Base-by-base conservation (phyloP, 495 filamentous ascomycete genomes). In the Margaritispora aquatica region DNA sequence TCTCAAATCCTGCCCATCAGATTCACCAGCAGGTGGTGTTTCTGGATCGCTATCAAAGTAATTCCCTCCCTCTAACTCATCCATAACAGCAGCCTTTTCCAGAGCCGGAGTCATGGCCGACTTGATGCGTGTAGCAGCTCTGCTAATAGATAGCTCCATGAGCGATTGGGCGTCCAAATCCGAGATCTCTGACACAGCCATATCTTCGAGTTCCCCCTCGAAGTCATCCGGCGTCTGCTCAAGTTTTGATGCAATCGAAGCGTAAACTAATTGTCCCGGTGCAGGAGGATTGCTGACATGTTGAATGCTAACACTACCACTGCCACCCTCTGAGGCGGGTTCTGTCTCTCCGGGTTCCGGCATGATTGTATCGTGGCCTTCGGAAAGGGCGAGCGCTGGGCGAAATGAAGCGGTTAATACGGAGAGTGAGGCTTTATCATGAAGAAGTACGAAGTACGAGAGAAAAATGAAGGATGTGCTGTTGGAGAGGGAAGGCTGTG, bases 61-160 rank as follows among this genome's bases (percentile, higher is more conserved):
- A 15, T 75, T 78, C 47, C 80, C 83, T 0, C 70, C 80, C 15
- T 80, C 75, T 21, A 78, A 56, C 20, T 73, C 66, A 51, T 88
- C 84, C 74, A 96, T 74, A 0, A 82, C 83, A 0, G 84, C 83
- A 29, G 73, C 82, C 73, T 89, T 93, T 68, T 95, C 90, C 36
- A 84, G 82, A 10, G 86, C 83, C 1, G 90, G 85, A 0, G 88
- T 93, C 47, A 76, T 77, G 15, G 88, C 81, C 20, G 85, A 83
- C 27, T 84, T 85, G 58, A 96, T 77, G 44, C 86, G 80, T 51
- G 83, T 88, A 41, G 93, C 91, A 17, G 77, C 73, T 17, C 79
- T 80, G 63, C 88, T 83, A 57, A 96, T 88, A 60, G 89, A 88
- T 53, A 92, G 81, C 22, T 89, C 89, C 59, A 96, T 80, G 56